Percentiles rank a stretch among this genome's conserved stretches.
phyloP scores from a whole-genome alignment of 2,329 filamentous ascomycete genomes.

The Diaporthe capsici region DNA sequence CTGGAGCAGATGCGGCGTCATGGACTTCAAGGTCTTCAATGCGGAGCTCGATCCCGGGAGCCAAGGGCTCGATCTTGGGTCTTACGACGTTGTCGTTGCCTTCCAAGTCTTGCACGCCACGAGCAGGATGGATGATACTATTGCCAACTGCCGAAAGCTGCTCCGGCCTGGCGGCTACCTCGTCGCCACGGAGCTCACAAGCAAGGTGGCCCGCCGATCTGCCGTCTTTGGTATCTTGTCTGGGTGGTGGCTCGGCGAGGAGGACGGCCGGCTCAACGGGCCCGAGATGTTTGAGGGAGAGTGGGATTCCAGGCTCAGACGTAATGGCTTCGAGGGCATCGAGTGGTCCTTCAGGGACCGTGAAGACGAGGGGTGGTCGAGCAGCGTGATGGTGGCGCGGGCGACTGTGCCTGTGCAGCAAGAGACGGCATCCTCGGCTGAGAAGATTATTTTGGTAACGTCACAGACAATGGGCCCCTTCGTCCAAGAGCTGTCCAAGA shows the following conservation, averaged over 20 bases:
- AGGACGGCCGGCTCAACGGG: constrained; percentile 46
- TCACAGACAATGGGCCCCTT: not conserved
- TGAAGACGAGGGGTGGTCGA: constrained; percentile 31
- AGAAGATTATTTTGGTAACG: not conserved
- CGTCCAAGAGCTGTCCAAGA: constrained; percentile 1
- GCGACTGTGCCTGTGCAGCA: not conserved
- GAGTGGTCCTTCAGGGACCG: constrained; percentile 27
- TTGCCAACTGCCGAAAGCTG: constrained; percentile 48
- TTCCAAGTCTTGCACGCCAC: constrained; percentile 50
- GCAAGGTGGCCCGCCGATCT: constrained; percentile 24
- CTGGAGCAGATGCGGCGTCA: constrained; percentile 46
- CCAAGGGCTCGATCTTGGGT: constrained; percentile 50
- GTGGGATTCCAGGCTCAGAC: constrained; percentile 49
- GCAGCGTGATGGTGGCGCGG: constrained; percentile 5
- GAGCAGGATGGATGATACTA: constrained; percentile 41
- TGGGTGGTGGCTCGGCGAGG: constrained; percentile 53
- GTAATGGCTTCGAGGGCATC: constrained; percentile 47
- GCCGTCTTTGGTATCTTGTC: constrained; percentile 45
- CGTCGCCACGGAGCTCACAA: constrained; percentile 40
- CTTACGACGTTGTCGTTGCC: constrained; percentile 51
- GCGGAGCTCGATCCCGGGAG: constrained; percentile 45
- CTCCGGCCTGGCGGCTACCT: constrained; percentile 55
- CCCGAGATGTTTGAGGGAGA: constrained; percentile 47
- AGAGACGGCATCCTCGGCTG: not conserved
- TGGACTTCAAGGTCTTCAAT: constrained; percentile 45